Conservation (phyloP, 257 asterid genomes). For the Salvia hispanica region DNA sequence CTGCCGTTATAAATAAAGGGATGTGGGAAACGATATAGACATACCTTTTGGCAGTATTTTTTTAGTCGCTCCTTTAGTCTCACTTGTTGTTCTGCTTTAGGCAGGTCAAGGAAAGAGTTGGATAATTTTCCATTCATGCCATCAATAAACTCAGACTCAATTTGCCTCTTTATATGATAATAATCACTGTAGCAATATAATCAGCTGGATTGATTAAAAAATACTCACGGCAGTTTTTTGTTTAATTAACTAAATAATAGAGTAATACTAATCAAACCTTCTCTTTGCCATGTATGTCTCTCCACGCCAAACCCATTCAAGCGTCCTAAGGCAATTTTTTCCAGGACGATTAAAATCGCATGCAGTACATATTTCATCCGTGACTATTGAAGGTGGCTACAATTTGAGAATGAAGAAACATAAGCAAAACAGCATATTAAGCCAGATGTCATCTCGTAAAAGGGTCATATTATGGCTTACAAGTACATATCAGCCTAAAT, state of each 20-base stretch:
- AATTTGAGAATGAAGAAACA: conserved; percentile 37
- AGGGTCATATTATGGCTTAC: conserved; percentile 25
- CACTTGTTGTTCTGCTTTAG: conserved; percentile 87
- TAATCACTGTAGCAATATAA: conserved; percentile 66
- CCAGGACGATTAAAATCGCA: conserved; percentile 99
- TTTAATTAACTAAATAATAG: conserved; percentile 24
- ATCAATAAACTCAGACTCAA: conserved; percentile 88
- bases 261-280: conserved; percentile 56
- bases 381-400: conserved; percentile 95
- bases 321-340: conserved; percentile 92
- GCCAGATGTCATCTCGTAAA: conserved; percentile 22
- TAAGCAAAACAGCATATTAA: conserved; percentile 32
- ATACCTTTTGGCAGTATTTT: conserved; percentile 97
- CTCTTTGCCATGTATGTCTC: conserved; percentile 94
- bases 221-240: conserved; percentile 29
- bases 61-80: conserved; percentile 90
- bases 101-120: conserved; percentile 83
- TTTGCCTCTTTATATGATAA: conserved; percentile 91
- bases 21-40: conserved; percentile 24
- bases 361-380: conserved; percentile 97
- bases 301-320: conserved; percentile 99
- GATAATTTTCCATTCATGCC: conserved; percentile 55
- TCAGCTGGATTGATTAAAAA: conserved; percentile 26
- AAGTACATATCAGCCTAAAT: conserved; percentile 24
- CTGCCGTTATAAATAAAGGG: conserved; percentile 24